Evolutionary conservation across 352 stramenopile species (phyloP).

Genomic region (Globisporangium uncinulatum): DNA sequence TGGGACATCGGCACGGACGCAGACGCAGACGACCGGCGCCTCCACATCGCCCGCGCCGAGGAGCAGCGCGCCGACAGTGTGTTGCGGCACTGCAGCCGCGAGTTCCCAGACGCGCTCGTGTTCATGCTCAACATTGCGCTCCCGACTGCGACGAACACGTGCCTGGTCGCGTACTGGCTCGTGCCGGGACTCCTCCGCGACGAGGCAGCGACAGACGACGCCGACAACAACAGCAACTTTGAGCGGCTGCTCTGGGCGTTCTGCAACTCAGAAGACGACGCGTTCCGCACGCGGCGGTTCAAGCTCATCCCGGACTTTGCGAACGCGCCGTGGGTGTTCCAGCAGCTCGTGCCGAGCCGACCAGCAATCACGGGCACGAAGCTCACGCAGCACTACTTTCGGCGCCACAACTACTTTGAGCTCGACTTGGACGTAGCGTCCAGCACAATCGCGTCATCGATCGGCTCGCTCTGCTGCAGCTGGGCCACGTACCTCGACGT

Average conservation of each 20-base stretch:
- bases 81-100: constrained; percentile 31
- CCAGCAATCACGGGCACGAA: constrained; percentile 83
- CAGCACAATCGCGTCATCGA: constrained; percentile 66
- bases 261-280: constrained; percentile 31
- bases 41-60: constrained; percentile 53
- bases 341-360: constrained; percentile 74
- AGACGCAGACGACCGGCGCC: constrained; percentile 23
- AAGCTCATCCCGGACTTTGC: constrained; percentile 88
- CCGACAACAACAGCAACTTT: constrained; percentile 32
- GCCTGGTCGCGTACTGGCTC: constrained; percentile 77
- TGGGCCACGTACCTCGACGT: constrained; percentile 69
- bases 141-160: constrained; percentile 62
- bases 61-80: constrained; percentile 39
- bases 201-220: constrained; percentile 6
- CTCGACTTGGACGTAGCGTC: constrained; percentile 82
- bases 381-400: constrained; percentile 84
- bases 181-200: constrained; percentile 18
- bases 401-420: constrained; percentile 78
- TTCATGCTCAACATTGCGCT: constrained; percentile 87
- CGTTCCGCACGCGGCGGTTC: constrained; percentile 71
- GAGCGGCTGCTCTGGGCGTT: constrained; percentile 54
- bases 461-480: constrained; percentile 77
- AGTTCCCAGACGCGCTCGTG: constrained; percentile 56
- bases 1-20: constrained; percentile 31
- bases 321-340: constrained; percentile 81